Conservation (phyloP, 257 asterid genomes). For the Paulownia fortunei region DNA sequence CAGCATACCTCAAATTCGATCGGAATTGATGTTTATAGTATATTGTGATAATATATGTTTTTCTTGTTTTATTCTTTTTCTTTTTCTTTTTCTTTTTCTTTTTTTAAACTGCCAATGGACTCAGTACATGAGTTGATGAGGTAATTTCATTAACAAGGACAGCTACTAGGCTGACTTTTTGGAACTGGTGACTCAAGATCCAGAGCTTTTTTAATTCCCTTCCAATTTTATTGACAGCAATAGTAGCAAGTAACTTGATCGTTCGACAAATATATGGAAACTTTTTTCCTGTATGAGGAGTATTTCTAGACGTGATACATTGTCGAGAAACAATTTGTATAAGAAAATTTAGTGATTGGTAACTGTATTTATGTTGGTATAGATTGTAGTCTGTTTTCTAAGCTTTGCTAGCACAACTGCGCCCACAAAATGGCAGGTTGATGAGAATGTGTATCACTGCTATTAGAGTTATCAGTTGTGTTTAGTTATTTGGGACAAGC, state of each 20-base stretch:
- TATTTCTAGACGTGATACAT: slow-evolving; percentile 1
- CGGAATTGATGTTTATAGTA: neutral
- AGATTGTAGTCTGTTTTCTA: slow-evolving; percentile 8
- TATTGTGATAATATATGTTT: neutral
- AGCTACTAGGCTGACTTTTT: neutral
- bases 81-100: neutral
- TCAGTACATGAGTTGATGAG: slow-evolving; percentile 4
- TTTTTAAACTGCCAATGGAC: slow-evolving; percentile 7
- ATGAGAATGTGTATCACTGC: neutral
- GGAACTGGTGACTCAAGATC: slow-evolving; percentile 23
- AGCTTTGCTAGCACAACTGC: neutral
- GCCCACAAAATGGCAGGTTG: neutral
- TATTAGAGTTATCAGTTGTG: neutral
- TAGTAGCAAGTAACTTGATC: neutral
- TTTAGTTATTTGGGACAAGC: neutral
- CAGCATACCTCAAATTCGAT: neutral
- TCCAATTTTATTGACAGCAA: neutral
- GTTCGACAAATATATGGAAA: neutral
- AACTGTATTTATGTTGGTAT: neutral
- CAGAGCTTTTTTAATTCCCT: neutral
- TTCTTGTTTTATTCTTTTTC: neutral
- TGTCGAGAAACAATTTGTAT: neutral
- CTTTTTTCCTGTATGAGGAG: neutral
- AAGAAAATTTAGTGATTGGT: neutral
- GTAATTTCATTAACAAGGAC: neutral